phyloP scores from a whole-genome alignment of 441 rosid species.

The Adansonia rubrostipa region DNA sequence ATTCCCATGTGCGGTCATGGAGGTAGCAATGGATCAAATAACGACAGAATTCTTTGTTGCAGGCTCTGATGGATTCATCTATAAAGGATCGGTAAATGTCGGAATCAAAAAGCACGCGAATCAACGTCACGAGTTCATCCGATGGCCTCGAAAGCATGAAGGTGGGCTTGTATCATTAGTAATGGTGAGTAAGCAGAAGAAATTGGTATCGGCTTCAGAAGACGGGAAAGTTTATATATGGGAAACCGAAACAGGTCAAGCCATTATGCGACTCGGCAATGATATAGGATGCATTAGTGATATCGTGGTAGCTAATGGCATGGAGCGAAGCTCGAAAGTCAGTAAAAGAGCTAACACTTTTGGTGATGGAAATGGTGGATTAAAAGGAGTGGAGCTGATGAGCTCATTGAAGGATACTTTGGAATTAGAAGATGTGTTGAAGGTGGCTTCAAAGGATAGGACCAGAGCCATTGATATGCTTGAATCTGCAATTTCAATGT shows the following conservation, averaged over 20 bases:
- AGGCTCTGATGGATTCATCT: constrained; percentile 47
- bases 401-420: constrained; percentile 25
- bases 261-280: constrained; percentile 33
- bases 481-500: constrained; percentile 48
- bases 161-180: constrained; percentile 36
- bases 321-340: background rate
- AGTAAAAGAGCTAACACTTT: background rate
- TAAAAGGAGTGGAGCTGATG: constrained; percentile 25
- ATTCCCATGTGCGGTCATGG: constrained; percentile 47
- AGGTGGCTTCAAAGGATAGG: constrained; percentile 33
- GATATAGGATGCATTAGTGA: constrained; percentile 38
- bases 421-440: constrained; percentile 33
- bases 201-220: constrained; percentile 47
- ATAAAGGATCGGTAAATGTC: constrained; percentile 32
- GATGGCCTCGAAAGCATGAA: constrained; percentile 37
- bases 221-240: constrained; percentile 47
- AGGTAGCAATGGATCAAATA: constrained; percentile 34
- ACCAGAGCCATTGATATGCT: constrained; percentile 46
- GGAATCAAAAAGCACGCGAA: constrained; percentile 22
- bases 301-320: constrained; percentile 35
- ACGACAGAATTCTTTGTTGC: constrained; percentile 45
- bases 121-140: background rate
- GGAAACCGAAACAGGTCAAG: constrained; percentile 39
- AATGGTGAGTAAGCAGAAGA: constrained; percentile 38
- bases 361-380: constrained; percentile 9